Conservation (phyloP, 1,284 basidiomycete genomes). For the Cryptococcus jaspeensis region DNA sequence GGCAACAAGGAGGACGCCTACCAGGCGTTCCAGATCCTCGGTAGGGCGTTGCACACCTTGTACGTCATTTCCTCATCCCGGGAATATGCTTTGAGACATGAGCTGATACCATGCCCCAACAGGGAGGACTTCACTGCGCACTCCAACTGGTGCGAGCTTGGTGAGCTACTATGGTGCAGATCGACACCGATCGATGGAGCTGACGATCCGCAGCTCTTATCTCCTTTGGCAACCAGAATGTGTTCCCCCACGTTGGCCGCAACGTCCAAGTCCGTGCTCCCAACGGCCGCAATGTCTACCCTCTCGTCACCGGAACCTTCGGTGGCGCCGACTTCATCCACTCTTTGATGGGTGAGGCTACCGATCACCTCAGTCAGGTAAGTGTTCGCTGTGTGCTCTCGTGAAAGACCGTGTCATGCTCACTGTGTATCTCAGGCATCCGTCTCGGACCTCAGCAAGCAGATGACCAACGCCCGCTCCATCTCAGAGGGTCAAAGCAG, state of each 20-base stretch:
- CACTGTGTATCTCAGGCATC: conserved; percentile 61
- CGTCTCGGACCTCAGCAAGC: conserved; percentile 80
- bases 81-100: background rate
- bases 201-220: conserved; percentile 58
- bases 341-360: conserved; percentile 58
- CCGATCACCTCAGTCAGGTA: conserved; percentile 49
- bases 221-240: conserved; percentile 68
- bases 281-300: conserved; percentile 72
- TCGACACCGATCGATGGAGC: background rate
- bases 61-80: conserved; percentile 7
- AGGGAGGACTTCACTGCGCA: conserved; percentile 68
- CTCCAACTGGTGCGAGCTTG: conserved; percentile 80
- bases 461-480: conserved; percentile 64
- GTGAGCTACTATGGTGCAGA: conserved; percentile 10
- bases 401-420: background rate
- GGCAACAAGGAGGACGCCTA: conserved; percentile 72
- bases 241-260: conserved; percentile 89
- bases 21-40: conserved; percentile 76
- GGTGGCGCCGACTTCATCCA: conserved; percentile 83
- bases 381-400: background rate
- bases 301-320: conserved; percentile 85
- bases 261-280: conserved; percentile 73
- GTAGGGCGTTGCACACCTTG: conserved; percentile 57
- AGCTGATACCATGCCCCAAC: conserved; percentile 1
- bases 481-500: conserved; percentile 54